Evolutionary conservation across 768 basidiomycete genomes (phyloP).

Genomic region (Crassisporium funariophilum): DNA sequence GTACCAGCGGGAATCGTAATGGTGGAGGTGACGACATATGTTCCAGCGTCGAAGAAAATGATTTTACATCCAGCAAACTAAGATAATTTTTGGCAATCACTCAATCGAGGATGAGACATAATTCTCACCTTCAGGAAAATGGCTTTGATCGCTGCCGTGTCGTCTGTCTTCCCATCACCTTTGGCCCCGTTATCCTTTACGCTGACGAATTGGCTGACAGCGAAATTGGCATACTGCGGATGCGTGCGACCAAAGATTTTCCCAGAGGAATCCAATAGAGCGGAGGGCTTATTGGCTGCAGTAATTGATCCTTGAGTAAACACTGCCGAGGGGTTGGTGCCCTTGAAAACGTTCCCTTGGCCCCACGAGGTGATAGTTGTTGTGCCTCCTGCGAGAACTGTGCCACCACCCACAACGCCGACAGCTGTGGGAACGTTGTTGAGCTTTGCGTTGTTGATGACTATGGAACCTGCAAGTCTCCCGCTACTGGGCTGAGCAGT

Average conservation of each 20-base stretch:
- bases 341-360: constrained; percentile 73
- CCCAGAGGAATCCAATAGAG: constrained; percentile 57
- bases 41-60: constrained; percentile 78
- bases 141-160: constrained; percentile 66
- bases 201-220: constrained; percentile 68
- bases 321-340: constrained; percentile 40
- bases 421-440: constrained; percentile 65
- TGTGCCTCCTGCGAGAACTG: constrained; percentile 31
- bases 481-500: constrained; percentile 49
- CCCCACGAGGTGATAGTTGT: constrained; percentile 69
- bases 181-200: constrained; percentile 70
- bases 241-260: constrained; percentile 63
- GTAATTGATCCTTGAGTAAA: constrained; percentile 57
- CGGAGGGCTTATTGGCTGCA: constrained; percentile 53
- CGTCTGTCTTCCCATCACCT: constrained; percentile 78
- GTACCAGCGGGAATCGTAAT: constrained; percentile 62
- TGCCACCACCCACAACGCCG: constrained; percentile 62
- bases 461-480: constrained; percentile 57
- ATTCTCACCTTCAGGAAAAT: constrained; percentile 55
- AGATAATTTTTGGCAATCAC: background rate
- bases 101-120: background rate
- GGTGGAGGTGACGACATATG: constrained; percentile 33
- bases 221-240: constrained; percentile 69
- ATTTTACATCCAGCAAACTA: constrained; percentile 76
- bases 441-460: constrained; percentile 65